Percentiles rank a stretch among this genome's conserved stretches.
Evolutionary conservation across 768 basidiomycete species (phyloP).

Genomic region (Candolleomyces eurysporus): DNA sequence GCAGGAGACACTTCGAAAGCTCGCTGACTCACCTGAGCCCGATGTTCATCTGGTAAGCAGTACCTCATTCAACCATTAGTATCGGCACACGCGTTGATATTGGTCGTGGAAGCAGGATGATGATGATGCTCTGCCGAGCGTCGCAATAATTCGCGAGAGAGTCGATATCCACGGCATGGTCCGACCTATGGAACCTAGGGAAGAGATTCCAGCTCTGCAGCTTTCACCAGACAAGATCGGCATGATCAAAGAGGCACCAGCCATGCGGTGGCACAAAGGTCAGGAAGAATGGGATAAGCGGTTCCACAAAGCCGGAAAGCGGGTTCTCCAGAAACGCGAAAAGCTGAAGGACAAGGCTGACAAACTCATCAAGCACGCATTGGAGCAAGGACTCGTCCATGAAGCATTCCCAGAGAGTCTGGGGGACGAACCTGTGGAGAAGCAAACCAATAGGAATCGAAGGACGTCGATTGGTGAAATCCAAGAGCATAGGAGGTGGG

Average conservation of each 20-base stretch:
- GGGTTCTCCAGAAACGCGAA: conserved; percentile 40
- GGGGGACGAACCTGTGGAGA: not conserved
- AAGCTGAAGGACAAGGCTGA: conserved; percentile 46
- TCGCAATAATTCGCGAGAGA: conserved; percentile 68
- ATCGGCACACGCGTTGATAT: not conserved
- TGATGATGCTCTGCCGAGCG: conserved; percentile 16
- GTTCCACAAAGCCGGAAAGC: conserved; percentile 40
- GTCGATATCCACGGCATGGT: conserved; percentile 59
- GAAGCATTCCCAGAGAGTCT: conserved; percentile 4
- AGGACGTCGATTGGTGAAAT: conserved; percentile 26
- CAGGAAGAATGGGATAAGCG: conserved; percentile 62
- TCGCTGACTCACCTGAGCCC: not conserved
- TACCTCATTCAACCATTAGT: not conserved
- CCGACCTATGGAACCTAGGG: conserved; percentile 61
- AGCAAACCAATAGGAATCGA: not conserved
- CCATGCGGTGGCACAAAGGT: conserved; percentile 61
- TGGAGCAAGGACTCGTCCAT: conserved; percentile 43
- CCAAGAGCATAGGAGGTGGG: conserved; percentile 44
- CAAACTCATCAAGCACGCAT: conserved; percentile 42
- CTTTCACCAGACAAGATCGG: conserved; percentile 60
- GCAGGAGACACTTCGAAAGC: not conserved
- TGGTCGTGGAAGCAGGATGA: conserved; percentile 11
- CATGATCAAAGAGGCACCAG: conserved; percentile 70
- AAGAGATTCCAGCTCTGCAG: conserved; percentile 51
- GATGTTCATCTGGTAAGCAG: not conserved